A percentile compares a stretch with the other conserved stretches of the same genome.
phyloP scores from a whole-genome alignment of 164 flowering plant species.

The Macadamia tetraphylla region DNA sequence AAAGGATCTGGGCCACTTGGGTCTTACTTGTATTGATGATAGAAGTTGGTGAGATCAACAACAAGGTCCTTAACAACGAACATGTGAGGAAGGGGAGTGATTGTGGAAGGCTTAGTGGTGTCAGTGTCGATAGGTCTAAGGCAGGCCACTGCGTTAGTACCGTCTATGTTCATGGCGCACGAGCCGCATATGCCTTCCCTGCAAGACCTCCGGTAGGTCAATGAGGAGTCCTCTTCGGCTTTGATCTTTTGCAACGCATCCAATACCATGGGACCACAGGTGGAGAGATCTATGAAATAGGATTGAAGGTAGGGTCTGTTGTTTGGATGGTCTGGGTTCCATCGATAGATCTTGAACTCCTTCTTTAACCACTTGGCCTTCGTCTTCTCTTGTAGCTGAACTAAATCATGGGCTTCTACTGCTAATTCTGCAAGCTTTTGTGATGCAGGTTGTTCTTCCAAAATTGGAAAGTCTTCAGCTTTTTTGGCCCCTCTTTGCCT shows the following conservation, averaged over 20 bases:
- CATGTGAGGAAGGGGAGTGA: conserved; percentile 82
- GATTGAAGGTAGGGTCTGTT: conserved; percentile 60
- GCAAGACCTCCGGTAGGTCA: conserved; percentile 68
- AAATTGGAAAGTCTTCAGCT: conserved; percentile 29
- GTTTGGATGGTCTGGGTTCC: conserved; percentile 56
- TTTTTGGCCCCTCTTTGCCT: conserved; percentile 2
- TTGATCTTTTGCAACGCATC: conserved; percentile 72
- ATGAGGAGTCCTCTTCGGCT: conserved; percentile 49
- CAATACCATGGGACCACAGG: conserved; percentile 80
- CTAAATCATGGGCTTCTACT: conserved; percentile 13
- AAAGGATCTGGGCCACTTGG: too few relatives aligned
- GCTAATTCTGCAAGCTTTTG: conserved; percentile 45
- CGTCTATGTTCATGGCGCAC: conserved; percentile 82
- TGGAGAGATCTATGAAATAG: conserved; percentile 49
- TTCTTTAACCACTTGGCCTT: conserved; percentile 16
- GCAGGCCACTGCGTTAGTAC: conserved; percentile 79
- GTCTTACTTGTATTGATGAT: conserved; percentile 42
- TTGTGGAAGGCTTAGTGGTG: conserved; percentile 24
- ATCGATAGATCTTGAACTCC: conserved; percentile 66
- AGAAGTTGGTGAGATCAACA: conserved; percentile 68
- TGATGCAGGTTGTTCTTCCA: conserved; percentile 45
- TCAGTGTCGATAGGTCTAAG: conserved; percentile 53
- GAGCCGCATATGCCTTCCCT: conserved; percentile 90
- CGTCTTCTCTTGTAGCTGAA: background rate
- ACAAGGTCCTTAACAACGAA: conserved; percentile 75